Base-by-base conservation (phyloP, 768 basidiomycete genomes). In the Amanita phalloides region DNA sequence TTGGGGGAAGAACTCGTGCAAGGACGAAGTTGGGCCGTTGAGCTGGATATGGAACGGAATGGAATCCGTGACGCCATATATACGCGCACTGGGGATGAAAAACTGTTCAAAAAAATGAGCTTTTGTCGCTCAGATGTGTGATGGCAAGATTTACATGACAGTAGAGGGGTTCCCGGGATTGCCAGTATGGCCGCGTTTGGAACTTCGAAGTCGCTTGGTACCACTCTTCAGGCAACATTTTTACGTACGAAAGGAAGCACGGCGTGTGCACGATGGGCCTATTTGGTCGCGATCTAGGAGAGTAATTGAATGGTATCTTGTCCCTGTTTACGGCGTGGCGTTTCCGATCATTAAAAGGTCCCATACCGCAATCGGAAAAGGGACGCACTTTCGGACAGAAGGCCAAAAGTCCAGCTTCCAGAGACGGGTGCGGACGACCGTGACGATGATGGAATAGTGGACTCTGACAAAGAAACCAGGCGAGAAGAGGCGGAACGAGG, bases 1-100 rank as follows among this genome's bases (percentile, higher is more conserved):
- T 6, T 21, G 46, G 4, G 53, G 45, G 45, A 53, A 48, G 56
- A 82, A 72, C 14, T 73, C 70, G 20, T 63, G 65, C 6, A 84
- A 67, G 1, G 77, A 74, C 20, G 66, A 58, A 1, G 70, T 55
- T 17, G 68, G 66, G 8, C 74, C 81, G 26, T 70, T 69, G 33
- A 86, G 67, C 56, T 85, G 84, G 14, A 86, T 59, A 57, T 84
- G 80, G 62, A 85, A 79, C 6, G 82, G 81, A 7, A 86, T 81
- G 14, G 66, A 68, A 55, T 84, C 80, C 8, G 67, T 59, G 28
- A 82, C 38, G 6, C 75, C 74, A 62, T 74, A 86, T 14, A 75
- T 71, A 44, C 74, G 75, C 10, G 71, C 72, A 5, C 71, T 69
- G 9, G 84, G 84, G 14, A 84, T 66, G 60, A 85, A 79, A 10